These are phyloP conservation scores for Glomus cerebriforme DNA, from an alignment of 192 early-diverging fungal species.

Conservation along the genomic window DNA sequence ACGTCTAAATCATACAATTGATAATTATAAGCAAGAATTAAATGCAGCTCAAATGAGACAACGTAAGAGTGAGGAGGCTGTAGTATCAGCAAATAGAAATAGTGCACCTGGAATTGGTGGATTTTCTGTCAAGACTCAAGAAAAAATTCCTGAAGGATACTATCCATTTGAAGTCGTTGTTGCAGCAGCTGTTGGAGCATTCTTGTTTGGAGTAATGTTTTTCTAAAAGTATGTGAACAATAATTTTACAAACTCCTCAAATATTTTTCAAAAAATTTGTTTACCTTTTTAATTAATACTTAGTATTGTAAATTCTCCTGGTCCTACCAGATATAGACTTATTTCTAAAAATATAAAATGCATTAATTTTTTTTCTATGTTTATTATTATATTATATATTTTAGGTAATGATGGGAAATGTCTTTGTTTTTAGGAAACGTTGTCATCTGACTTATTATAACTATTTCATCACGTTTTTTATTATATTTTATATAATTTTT, in stretches of 20 bases:
- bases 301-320: too few species aligned
- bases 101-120: background rate
- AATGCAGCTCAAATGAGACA: constrained; percentile 25
- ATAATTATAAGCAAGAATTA: constrained; percentile 26
- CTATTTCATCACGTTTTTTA: too few species aligned
- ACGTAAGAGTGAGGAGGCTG: constrained; percentile 15
- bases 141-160: constrained; percentile 29
- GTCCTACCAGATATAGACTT: too few species aligned
- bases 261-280: too few species aligned
- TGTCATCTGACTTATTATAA: too few species aligned
- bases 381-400: too few species aligned
- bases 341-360: too few species aligned
- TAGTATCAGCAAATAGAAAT: background rate
- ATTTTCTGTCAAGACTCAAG: constrained; percentile 2
- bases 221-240: constrained; percentile 15
- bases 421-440: too few species aligned
- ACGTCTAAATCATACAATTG: constrained; percentile 9
- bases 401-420: too few species aligned
- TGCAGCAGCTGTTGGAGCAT: constrained; percentile 25
- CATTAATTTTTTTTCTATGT: too few species aligned
- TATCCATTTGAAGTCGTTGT: constrained; percentile 29
- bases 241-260: background rate
- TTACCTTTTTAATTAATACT: too few species aligned
- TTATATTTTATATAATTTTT: too few species aligned
- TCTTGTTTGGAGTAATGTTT: constrained; percentile 25